Base-by-base conservation (phyloP, 495 filamentous ascomycete genomes). In the Ramalina peruviana region DNA sequence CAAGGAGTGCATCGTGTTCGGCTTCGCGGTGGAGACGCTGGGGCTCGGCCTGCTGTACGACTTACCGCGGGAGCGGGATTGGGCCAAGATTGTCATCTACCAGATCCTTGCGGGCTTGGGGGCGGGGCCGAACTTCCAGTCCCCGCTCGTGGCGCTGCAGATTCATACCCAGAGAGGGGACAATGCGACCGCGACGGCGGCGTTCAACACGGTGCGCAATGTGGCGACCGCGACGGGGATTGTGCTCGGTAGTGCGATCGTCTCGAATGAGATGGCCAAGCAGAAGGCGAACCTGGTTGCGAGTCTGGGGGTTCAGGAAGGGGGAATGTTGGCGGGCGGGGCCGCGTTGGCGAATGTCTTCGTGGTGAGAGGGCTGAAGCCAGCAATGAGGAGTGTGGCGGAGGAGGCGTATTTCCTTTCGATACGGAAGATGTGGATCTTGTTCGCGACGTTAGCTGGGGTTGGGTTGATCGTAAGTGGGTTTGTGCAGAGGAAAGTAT, bases 131-230 rank as follows among this genome's bases (percentile, higher is more conserved):
- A 64, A 72, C 21, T 73, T 75, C 58, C 58, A 65, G 58, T 68
- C 82, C 0, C 87, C 88, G 1, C 73, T 93, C 33, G 82, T 94
- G 40, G 85, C 88, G 0, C 66, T 94, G 1, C 86, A 92, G 53
- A 75, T 77, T n/a, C 72, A 72, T 23, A 77, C 88, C 48, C 65
- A 74, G 1, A 77, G 79, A 23, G 68, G 72, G 6, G 85, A 93
- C 43, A 83, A 83, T 15, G 88, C 81, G 0, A 78, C 82, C 0
- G 88, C 85, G 23, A 92, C 85, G 0, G 78, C 79, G 0, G 86
- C 85, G 0, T 82, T 87, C 48, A 72, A 76, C 1, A 89, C 90
- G 60, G 68, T 85, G 33, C 76, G 86, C 4, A 81, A 84, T 54
- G 66, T 94, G 6, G 79, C 78, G 10, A 25, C 23, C 23, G 23